phyloP scores from a whole-genome alignment of 495 filamentous ascomycete genomes.

The Glutinoglossum americanum region DNA sequence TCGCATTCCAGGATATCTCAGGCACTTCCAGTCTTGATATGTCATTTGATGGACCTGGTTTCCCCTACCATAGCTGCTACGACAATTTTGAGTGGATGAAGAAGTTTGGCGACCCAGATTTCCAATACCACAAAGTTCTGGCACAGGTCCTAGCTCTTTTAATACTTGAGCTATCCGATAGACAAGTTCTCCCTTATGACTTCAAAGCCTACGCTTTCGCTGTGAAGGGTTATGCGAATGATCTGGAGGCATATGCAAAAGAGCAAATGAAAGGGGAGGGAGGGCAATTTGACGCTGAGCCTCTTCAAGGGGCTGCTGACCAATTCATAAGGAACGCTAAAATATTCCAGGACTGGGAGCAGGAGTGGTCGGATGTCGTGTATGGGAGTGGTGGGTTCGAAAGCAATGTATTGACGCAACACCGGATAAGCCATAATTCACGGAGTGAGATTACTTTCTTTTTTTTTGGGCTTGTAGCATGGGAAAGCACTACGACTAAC shows the following conservation, averaged over 20 bases:
- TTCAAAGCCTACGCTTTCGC: slow-evolving; percentile 4
- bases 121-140: slow-evolving; percentile 58
- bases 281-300: slow-evolving; percentile 30
- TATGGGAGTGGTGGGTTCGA: slow-evolving; percentile 49
- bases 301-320: slow-evolving; percentile 35
- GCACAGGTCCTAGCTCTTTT: slow-evolving; percentile 63
- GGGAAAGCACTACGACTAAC: neutral
- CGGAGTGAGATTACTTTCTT: neutral
- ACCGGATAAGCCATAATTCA: neutral
- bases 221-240: slow-evolving; percentile 23
- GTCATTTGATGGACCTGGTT: slow-evolving; percentile 44
- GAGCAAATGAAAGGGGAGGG: slow-evolving; percentile 23
- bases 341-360: slow-evolving; percentile 51
- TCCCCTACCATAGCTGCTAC: slow-evolving; percentile 66
- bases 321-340: slow-evolving; percentile 35
- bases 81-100: slow-evolving; percentile 81
- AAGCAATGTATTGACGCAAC: slow-evolving; percentile 15
- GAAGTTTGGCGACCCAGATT: slow-evolving; percentile 54
- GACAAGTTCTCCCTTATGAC: slow-evolving; percentile 64
- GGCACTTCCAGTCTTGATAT: slow-evolving; percentile 80
- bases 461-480: neutral
- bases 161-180: slow-evolving; percentile 67
- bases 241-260: slow-evolving; percentile 44
- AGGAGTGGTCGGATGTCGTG: slow-evolving; percentile 45
- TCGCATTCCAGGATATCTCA: slow-evolving; percentile 84